Evolutionary conservation across 805 yeast species (phyloP).

Genomic region (baker's yeast (Saccharomyces cerevisiae)): DNA sequence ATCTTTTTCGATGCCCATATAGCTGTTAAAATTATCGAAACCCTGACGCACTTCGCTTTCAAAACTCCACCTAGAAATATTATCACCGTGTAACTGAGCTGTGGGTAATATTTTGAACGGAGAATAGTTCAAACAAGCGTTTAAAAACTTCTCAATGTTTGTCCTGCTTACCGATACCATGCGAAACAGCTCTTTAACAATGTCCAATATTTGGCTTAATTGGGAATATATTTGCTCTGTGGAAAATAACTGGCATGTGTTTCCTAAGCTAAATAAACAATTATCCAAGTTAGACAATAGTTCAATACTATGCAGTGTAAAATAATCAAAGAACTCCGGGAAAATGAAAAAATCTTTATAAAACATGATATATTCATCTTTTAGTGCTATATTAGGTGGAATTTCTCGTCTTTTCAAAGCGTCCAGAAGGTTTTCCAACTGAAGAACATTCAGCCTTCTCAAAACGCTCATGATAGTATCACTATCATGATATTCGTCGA

Average conservation of each 20-base stretch:
- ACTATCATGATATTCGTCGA: slow-evolving; percentile 22
- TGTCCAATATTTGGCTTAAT: slow-evolving; percentile 8
- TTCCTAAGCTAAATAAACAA: not conserved
- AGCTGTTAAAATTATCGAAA: not conserved
- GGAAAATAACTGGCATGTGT: slow-evolving; percentile 8
- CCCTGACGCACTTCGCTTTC: not conserved
- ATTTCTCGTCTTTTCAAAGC: slow-evolving; percentile 3
- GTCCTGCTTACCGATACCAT: slow-evolving; percentile 9
- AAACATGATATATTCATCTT: slow-evolving; percentile 26
- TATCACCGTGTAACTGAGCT: not conserved
- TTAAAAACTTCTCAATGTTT: slow-evolving; percentile 16
- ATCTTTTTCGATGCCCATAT: not conserved
- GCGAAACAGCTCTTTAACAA: slow-evolving; percentile 5
- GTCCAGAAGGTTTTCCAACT: slow-evolving; percentile 25
- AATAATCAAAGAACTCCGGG: slow-evolving; percentile 26
- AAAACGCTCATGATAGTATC: slow-evolving; percentile 22
- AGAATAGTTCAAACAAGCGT: slow-evolving; percentile 19
- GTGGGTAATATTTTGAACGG: slow-evolving; percentile 1
- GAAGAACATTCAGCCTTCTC: slow-evolving; percentile 28
- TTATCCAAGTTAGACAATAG: slow-evolving; percentile 14
- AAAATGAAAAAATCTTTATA: slow-evolving; percentile 30
- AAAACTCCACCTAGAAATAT: not conserved
- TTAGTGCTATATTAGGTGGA: slow-evolving; percentile 17
- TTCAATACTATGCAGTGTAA: slow-evolving; percentile 10
- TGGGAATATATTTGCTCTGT: slow-evolving; percentile 5